Conservation (phyloP, 1,284 basidiomycete genomes). For the Exobasidium cylindrosporum region DNA sequence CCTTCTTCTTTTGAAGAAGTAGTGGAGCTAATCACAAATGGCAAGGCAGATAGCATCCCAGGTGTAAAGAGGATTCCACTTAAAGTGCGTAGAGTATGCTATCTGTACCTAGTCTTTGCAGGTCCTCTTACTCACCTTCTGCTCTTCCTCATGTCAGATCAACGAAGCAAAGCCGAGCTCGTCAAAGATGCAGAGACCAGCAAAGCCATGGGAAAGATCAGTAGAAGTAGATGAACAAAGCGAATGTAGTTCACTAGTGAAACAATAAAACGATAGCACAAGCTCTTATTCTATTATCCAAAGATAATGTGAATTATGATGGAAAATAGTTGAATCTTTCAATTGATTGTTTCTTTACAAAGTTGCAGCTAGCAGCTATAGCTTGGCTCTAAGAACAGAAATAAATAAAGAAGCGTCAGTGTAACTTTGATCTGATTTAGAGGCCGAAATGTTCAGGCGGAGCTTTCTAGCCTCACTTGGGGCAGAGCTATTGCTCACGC, state of each 20-base stretch:
- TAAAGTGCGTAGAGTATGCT: conserved; percentile 21
- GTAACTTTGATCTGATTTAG: neutral
- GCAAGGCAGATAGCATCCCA: conserved; percentile 48
- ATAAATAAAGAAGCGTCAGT: neutral
- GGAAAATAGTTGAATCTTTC: neutral
- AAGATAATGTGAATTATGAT: neutral
- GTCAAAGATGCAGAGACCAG: conserved; percentile 29
- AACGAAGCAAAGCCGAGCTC: conserved; percentile 39
- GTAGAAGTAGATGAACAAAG: too few species aligned
- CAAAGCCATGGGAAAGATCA: conserved; percentile 50
- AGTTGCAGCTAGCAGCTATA: neutral
- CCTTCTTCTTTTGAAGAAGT: conserved; percentile 44
- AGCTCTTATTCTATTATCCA: too few species aligned
- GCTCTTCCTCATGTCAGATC: conserved; percentile 22
- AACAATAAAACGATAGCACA: too few species aligned
- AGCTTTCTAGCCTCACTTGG: neutral
- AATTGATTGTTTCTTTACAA: neutral
- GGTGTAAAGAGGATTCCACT: conserved; percentile 50
- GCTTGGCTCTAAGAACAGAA: conserved; percentile 2
- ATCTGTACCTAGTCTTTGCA: too few species aligned
- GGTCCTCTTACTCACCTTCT: neutral
- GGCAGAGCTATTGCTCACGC: conserved; percentile 37
- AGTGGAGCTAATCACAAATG: conserved; percentile 51
- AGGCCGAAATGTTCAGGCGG: neutral
- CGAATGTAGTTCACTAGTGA: too few species aligned